Percentiles rank a stretch among this genome's conserved stretches.
These are phyloP conservation scores for Tolypocladium amazonense DNA, from an alignment of 2,329 filamentous ascomycete genomes.

Conservation along the genomic window DNA sequence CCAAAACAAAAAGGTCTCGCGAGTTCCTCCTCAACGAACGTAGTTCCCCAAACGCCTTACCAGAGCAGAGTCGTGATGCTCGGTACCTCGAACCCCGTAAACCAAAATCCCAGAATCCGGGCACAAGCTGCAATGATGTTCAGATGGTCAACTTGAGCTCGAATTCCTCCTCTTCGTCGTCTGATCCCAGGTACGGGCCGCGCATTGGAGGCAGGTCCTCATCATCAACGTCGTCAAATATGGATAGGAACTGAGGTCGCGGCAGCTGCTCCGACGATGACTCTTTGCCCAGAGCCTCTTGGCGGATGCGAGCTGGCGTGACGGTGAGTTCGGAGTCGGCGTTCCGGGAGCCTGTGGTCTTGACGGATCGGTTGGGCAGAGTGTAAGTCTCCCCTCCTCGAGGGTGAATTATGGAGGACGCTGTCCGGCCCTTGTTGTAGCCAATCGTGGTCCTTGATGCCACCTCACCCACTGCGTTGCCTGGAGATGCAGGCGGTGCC, in stretches of 20 bases:
- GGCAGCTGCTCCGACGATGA: slow-evolving; percentile 12
- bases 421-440: slow-evolving; percentile 65
- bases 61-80: slow-evolving; percentile 1
- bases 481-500: slow-evolving; percentile 38
- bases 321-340: slow-evolving; percentile 27
- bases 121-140: not conserved
- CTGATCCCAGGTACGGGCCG: slow-evolving; percentile 10
- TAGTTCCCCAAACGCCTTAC: not conserved
- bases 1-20: no score
- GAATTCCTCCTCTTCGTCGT: slow-evolving; percentile 46
- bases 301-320: slow-evolving; percentile 29
- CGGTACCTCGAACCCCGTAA: not conserved
- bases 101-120: not conserved
- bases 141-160: slow-evolving; percentile 36
- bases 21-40: not conserved
- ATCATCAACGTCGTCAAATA: slow-evolving; percentile 44
- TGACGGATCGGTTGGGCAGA: slow-evolving; percentile 7
- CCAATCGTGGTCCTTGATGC: slow-evolving; percentile 75
- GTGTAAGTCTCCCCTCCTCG: slow-evolving; percentile 7
- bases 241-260: slow-evolving; percentile 43
- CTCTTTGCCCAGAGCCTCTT: slow-evolving; percentile 11
- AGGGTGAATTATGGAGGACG: slow-evolving; percentile 33
- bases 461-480: slow-evolving; percentile 50
- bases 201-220: slow-evolving; percentile 20
- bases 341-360: slow-evolving; percentile 3